A percentile compares a stretch with the other conserved stretches of the same genome.
Conservation (phyloP, 179 eudicot genomes). For the Camellia oleifera region DNA sequence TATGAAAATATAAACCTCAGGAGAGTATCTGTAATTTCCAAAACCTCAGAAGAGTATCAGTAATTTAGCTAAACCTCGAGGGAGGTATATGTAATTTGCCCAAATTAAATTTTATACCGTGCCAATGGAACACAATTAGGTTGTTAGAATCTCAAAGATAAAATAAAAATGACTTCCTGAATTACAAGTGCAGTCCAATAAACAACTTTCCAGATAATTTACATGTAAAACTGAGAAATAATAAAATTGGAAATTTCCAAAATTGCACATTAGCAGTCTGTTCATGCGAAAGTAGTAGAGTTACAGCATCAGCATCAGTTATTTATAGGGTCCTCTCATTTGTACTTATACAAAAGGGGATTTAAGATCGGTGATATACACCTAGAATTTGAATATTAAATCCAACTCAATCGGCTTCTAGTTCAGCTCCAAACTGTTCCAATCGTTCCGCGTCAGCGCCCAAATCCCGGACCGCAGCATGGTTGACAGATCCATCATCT, state of each 20-base stretch:
- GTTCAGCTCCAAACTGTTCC: constrained; percentile 84
- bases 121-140: too few species aligned
- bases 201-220: too few species aligned
- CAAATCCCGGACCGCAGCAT: constrained; percentile 64
- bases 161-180: too few species aligned
- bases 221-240: too few species aligned
- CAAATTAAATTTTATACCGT: too few species aligned
- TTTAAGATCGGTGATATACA: neutral
- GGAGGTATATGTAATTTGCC: too few species aligned
- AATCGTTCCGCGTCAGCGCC: constrained; percentile 66
- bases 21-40: too few species aligned
- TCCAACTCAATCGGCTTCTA: constrained; percentile 58
- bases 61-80: too few species aligned
- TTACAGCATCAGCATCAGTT: neutral
- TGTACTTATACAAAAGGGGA: neutral
- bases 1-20: too few species aligned
- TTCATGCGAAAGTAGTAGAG: neutral
- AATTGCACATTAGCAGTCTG: neutral
- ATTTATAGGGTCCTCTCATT: neutral
- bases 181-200: too few species aligned
- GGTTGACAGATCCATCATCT: constrained; percentile 86
- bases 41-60: too few species aligned
- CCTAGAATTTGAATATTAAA: neutral
- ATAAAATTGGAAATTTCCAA: neutral
- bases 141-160: too few species aligned